A percentile compares a stretch with the other conserved stretches of the same genome.
Evolutionary conservation across 2,329 filamentous ascomycete species (phyloP).

Genomic region (Cercospora zeina): DNA sequence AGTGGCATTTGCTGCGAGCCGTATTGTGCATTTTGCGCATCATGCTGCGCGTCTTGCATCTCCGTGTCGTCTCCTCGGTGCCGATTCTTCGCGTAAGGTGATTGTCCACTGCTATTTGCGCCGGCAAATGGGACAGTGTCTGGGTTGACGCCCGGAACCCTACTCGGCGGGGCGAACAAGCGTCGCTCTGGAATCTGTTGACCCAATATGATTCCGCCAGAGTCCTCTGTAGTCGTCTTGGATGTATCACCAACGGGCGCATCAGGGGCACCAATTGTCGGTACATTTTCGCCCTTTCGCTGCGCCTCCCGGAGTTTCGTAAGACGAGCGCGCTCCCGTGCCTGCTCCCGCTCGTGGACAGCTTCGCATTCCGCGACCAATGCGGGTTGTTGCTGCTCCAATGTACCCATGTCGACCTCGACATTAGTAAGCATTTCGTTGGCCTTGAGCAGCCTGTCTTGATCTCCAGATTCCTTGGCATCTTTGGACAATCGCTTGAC

Average conservation of each 20-base stretch:
- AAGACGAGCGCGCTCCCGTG: slow-evolving; percentile 56
- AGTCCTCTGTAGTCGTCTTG: slow-evolving; percentile 46
- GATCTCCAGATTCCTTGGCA: slow-evolving; percentile 77
- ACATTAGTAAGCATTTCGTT: slow-evolving; percentile 92
- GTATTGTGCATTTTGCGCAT: slow-evolving; percentile 1
- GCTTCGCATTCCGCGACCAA: slow-evolving; percentile 74
- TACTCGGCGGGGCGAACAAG: slow-evolving; percentile 50
- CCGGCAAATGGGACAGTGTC: slow-evolving; percentile 60
- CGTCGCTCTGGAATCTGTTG: slow-evolving; percentile 60
- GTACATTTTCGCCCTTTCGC: slow-evolving; percentile 57
- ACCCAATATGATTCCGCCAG: slow-evolving; percentile 58
- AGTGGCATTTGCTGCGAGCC: slow-evolving; percentile 32
- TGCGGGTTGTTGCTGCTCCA: slow-evolving; percentile 65
- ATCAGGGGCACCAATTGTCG: slow-evolving; percentile 43
- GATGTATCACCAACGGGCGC: slow-evolving; percentile 45
- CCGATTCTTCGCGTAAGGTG: slow-evolving; percentile 46
- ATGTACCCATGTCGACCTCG: slow-evolving; percentile 82
- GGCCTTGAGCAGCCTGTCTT: slow-evolving; percentile 77
- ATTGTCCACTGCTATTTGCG: slow-evolving; percentile 38
- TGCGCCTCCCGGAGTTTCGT: slow-evolving; percentile 60
- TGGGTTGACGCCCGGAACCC: slow-evolving; percentile 58
- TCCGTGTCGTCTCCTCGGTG: slow-evolving; percentile 46
- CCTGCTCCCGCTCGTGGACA: slow-evolving; percentile 71
- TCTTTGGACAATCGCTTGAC: slow-evolving; percentile 84
- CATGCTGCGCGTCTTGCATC: slow-evolving; percentile 47